These are phyloP conservation scores for Tetraselmis chui DNA, from an alignment of 139 green algal species.

Conservation along the genomic window DNA sequence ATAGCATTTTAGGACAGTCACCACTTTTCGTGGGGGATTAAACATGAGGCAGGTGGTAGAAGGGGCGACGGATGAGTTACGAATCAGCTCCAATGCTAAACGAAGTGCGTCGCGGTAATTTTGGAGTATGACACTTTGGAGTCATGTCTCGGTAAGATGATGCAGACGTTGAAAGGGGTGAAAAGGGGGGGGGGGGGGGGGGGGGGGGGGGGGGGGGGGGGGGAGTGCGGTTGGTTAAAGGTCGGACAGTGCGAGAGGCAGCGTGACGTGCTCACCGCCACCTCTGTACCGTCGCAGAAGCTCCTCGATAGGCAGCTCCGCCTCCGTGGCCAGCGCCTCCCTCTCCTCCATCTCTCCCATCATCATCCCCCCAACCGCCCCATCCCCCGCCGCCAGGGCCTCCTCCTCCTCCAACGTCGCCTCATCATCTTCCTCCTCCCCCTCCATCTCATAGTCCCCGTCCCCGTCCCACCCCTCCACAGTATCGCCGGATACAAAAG, in stretches of 20 bases:
- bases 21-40: too few relatives aligned
- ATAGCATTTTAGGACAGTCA: too few relatives aligned
- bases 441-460: conserved; percentile 9
- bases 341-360: conserved; percentile 1
- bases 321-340: conserved; percentile 26
- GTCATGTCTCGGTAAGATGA: too few relatives aligned
- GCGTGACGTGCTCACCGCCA: background rate
- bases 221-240: background rate
- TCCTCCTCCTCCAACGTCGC: conserved; percentile 71
- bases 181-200: too few relatives aligned
- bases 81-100: too few relatives aligned
- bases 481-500: background rate
- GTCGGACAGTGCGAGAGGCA: too few relatives aligned
- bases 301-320: conserved; percentile 33
- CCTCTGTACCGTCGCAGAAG: conserved; percentile 27
- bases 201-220: too few relatives aligned
- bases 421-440: conserved; percentile 62
- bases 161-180: too few relatives aligned
- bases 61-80: too few relatives aligned
- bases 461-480: conserved; percentile 13
- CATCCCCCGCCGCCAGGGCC: conserved; percentile 36
- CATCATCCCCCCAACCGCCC: background rate
- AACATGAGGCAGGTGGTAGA: too few relatives aligned
- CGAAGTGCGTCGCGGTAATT: too few relatives aligned
- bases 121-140: too few relatives aligned